These are phyloP conservation scores for Cercophora samala DNA, from an alignment of 495 filamentous ascomycete genomes.

Conservation along the genomic window DNA sequence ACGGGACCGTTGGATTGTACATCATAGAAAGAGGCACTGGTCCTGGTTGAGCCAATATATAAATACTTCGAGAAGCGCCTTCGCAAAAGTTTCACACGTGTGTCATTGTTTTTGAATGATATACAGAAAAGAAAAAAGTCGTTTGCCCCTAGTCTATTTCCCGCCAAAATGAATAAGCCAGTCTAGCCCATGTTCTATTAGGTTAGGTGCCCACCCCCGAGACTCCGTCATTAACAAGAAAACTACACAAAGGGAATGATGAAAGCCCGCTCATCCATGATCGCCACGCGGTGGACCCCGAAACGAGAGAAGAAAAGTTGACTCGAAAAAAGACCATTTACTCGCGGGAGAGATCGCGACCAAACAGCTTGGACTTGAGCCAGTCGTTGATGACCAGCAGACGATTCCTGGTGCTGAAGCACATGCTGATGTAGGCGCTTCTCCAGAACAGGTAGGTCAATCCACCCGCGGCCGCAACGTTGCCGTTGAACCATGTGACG, in stretches of 20 bases:
- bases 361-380: slow-evolving; percentile 92
- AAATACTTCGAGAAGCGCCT: background rate
- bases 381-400: slow-evolving; percentile 90
- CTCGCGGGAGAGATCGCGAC: slow-evolving; percentile 92
- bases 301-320: background rate
- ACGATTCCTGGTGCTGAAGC: slow-evolving; percentile 95
- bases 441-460: slow-evolving; percentile 93
- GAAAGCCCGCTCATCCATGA: slow-evolving; percentile 4
- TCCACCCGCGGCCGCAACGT: slow-evolving; percentile 80
- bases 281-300: background rate
- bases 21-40: background rate
- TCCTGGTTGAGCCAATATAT: background rate
- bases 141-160: slow-evolving; percentile 15
- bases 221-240: slow-evolving; percentile 20
- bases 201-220: slow-evolving; percentile 11
- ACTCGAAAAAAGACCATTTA: slow-evolving; percentile 46
- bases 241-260: slow-evolving; percentile 14
- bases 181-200: slow-evolving; percentile 24
- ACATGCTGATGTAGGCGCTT: slow-evolving; percentile 98
- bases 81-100: background rate
- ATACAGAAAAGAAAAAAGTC: slow-evolving; percentile 11
- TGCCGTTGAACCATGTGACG: slow-evolving; percentile 95
- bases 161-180: slow-evolving; percentile 15
- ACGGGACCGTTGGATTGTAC: background rate
- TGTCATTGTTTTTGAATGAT: background rate